Evolutionary conservation across 2,329 filamentous ascomycete species (phyloP), one percentile per base, ranked within the genome.

Genomic region (Fusarium decemcellulare): DNA sequence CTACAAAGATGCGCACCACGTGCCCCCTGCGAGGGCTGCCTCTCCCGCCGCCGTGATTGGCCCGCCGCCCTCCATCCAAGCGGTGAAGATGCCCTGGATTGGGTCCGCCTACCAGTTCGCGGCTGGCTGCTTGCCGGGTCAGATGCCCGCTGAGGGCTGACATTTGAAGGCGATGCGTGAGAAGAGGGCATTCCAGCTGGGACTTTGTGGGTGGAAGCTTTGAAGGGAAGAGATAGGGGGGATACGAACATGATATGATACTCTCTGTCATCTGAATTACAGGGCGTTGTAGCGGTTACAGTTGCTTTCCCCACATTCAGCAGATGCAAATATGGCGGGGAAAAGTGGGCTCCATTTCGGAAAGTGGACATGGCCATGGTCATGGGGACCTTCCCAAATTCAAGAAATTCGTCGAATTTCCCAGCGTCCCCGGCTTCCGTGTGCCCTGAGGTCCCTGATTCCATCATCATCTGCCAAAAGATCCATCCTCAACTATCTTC

Each of bases 41-140:
- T 37, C 47, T 29, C 12, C 16, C 18, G 46, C 27, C 16, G 18
- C 18, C 39, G 43, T 56, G 44, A 71, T 68, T 70, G 67, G 67
- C 9, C n/a, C n/a, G 37, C 16, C 12, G 8, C 54, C 53, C 50
- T 54, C 54, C 43, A 14, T 44, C 54, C 61, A 61, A 55, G 67
- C 67, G 67, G 67, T 71, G 64, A 67, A 29, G 50, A 39, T 67
- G 60, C 30, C 59, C 63, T 67, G 59, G 50, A 50, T 53, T 50
- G 51, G 40, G 40, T 57, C 52, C 57, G 23, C 27, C 12, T 58
- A 23, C 10, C 34, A 50, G 27, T 27, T 56, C 40, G 11, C 36
- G 47, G 55, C 47, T 53, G 55, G 39, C 30, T 34, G 29, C 2
- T 43, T 47, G 6, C 32, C 8, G 50, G 55, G 47, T 59, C 56